Evolutionary conservation across 148 eudicot species (phyloP), one percentile per base, ranked within the genome.

Genomic region (Arbutus unedo): DNA sequence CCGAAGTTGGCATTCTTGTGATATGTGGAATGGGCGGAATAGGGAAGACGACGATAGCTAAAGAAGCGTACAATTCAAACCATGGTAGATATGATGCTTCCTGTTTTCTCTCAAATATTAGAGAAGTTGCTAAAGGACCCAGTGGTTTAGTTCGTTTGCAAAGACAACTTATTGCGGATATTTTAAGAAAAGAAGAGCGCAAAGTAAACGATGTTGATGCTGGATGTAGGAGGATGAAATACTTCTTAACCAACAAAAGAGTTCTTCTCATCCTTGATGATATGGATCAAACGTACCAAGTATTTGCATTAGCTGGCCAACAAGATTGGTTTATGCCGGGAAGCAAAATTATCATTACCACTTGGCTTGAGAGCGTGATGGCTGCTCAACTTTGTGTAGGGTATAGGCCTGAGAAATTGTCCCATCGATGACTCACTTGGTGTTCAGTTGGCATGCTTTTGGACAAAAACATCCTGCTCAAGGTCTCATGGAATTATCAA

Each of bases 381-480:
- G 71, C 3, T 25, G 0, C 4, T 66, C 0, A 10, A 25, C 4
- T 1, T 25, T 11, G 11, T 25, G 68, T 21, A 5, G 31, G 23
- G 71, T 66, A 66, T 10, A 10, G 5, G 6, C 43, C 71, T 25
- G 6, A 10, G 31, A 66, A 25, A 25, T 0, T 66, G 11, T 4
- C 16, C 16, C 6, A 0, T 0, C 14, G 16, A 66, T 64, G 70
- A 25, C 1, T 64, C 70, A 23, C 70, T 23, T 7, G 70, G 31
- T 62, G 25, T 66, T 66, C 38, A 66, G 71, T 66, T 66, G 71
- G 71, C 71, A 66, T 66, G 71, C 71, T 66, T 25, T 66, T 66
- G 71, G 71, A 66, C 43, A 25, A 25, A 25, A 4, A 4, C 2
- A 25, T 0, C 71, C 71, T 2, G 0, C 4, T 66, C 43, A 10